These are phyloP conservation scores for Corrigiola litoralis DNA, from an alignment of 179 eudicot genomes.

Conservation along the genomic window DNA sequence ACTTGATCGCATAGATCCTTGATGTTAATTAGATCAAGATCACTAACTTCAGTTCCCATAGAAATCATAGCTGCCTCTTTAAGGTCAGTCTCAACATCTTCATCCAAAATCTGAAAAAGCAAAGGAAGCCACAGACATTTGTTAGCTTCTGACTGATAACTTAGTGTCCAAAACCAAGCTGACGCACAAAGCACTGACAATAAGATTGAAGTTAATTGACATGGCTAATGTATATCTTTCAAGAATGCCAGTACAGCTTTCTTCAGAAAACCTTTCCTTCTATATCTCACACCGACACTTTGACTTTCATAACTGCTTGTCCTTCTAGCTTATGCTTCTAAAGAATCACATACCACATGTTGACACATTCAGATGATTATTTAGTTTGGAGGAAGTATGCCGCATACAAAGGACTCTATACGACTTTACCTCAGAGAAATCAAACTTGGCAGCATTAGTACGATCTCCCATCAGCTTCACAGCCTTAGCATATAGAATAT, in stretches of 20 bases:
- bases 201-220: no score
- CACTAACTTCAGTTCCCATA: slow-evolving; percentile 99
- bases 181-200: no score
- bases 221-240: no score
- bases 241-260: no score
- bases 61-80: slow-evolving; percentile 88
- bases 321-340: no score
- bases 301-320: no score
- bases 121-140: not conserved
- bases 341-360: no score
- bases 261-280: no score
- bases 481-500: slow-evolving; percentile 72
- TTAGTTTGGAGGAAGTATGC: not conserved
- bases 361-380: slow-evolving; percentile 2
- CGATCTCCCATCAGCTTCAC: slow-evolving; percentile 89
- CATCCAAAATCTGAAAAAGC: slow-evolving; percentile 53
- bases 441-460: slow-evolving; percentile 73
- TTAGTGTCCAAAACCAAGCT: no score
- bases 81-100: slow-evolving; percentile 76
- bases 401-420: no score
- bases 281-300: no score
- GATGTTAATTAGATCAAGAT: slow-evolving; percentile 78
- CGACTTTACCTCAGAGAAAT: slow-evolving; percentile 94
- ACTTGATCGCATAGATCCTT: slow-evolving; percentile 90
- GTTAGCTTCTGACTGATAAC: no score